phyloP scores from a whole-genome alignment of 164 flowering plant species.

The Nymphaea thermarum region DNA sequence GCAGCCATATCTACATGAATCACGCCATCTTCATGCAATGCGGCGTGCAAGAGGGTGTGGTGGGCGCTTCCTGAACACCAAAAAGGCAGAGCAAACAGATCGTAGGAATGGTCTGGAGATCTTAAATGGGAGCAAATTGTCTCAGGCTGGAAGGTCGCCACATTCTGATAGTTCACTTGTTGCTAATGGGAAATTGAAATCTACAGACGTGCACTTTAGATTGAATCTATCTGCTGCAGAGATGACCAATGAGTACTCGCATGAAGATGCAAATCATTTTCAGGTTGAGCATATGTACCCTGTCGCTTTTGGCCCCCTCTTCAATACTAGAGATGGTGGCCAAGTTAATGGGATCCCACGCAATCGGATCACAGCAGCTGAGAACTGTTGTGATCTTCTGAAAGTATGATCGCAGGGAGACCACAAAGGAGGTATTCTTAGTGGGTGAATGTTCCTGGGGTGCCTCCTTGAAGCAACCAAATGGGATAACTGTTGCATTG shows the following conservation, averaged over 20 bases:
- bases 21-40: conserved; percentile 91
- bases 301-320: conserved; percentile 25
- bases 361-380: conserved; percentile 55
- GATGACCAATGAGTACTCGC: conserved; percentile 46
- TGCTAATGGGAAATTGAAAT: conserved; percentile 33
- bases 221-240: conserved; percentile 40
- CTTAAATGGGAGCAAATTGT: conserved; percentile 2
- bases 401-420: conserved; percentile 25
- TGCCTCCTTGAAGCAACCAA: conserved; percentile 28
- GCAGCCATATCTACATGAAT: conserved; percentile 81
- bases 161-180: conserved; percentile 49
- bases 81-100: conserved; percentile 15
- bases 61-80: conserved; percentile 78
- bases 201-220: conserved; percentile 29
- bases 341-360: conserved; percentile 21
- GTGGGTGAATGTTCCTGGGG: conserved; percentile 16
- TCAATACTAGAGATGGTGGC: conserved; percentile 25
- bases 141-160: conserved; percentile 25
- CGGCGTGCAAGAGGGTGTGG: conserved; percentile 84
- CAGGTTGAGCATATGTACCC: conserved; percentile 26
- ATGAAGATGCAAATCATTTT: conserved; percentile 25
- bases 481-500: conserved; percentile 22
- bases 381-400: conserved; percentile 42
- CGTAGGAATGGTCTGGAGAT: conserved; percentile 14
- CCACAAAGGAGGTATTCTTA: no score